Percentiles rank a stretch among this genome's conserved stretches.
These are phyloP conservation scores for Xylaria castorea DNA, from an alignment of 495 filamentous ascomycete species.

Conservation along the genomic window DNA sequence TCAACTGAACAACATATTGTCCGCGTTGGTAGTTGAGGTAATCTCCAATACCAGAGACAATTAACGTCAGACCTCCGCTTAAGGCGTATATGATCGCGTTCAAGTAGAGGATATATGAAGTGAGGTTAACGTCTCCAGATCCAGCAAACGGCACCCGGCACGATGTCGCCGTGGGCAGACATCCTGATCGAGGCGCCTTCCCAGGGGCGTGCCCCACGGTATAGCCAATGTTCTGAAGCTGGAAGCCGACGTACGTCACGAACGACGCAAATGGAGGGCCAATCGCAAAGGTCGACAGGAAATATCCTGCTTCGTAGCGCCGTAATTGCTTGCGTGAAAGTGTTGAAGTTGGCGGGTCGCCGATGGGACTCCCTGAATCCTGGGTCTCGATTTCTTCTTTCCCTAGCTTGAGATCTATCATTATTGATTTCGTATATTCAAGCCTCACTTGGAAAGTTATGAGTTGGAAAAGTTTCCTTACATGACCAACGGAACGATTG, in stretches of 20 bases:
- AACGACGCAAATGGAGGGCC: background rate
- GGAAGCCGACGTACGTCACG: conserved; percentile 11
- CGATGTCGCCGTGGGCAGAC: conserved; percentile 4
- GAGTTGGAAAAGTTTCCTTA: background rate
- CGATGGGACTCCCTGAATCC: background rate
- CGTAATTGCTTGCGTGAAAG: background rate
- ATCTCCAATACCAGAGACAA: conserved; percentile 1
- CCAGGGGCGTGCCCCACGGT: background rate
- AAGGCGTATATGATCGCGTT: conserved; percentile 7
- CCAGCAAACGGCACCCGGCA: conserved; percentile 13
- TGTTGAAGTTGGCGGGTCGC: background rate
- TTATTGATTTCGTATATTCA: background rate
- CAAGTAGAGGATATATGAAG: conserved; percentile 3
- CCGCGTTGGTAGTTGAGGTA: background rate
- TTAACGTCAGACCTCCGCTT: background rate
- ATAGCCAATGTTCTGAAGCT: conserved; percentile 8
- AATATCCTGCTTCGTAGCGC: conserved; percentile 9
- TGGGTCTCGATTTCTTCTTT: background rate
- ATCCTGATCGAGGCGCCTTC: background rate
- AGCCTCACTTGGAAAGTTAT: background rate
- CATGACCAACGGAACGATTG: background rate
- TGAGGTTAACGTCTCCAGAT: conserved; percentile 7
- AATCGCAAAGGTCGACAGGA: conserved; percentile 2
- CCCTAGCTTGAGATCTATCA: background rate
- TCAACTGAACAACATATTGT: conserved; percentile 11